Evolutionary conservation across 78 protist genomes (phyloP).

Genomic region (Tieghemostelium lacteum): DNA sequence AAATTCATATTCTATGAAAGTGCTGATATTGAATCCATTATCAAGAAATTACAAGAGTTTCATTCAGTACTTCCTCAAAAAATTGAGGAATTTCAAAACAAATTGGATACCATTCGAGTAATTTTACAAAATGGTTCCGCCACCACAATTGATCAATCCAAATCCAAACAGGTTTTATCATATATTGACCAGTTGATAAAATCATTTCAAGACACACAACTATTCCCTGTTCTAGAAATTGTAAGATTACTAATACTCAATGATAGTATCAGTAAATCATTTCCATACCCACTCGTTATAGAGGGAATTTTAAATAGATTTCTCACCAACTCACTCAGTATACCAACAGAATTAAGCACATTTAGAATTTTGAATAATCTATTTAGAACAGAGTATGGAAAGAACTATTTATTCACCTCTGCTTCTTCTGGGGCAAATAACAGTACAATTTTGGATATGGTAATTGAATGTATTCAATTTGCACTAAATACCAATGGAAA

Average conservation of each 20-base stretch:
- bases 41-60: conserved; percentile 12
- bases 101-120: neutral
- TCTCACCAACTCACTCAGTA: neutral
- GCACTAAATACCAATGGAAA: too few relatives aligned
- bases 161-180: neutral
- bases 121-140: conserved; percentile 21
- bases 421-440: neutral
- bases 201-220: conserved; percentile 7
- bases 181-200: conserved; percentile 4
- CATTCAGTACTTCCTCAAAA: neutral
- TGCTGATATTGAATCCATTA: conserved; percentile 52
- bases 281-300: conserved; percentile 3
- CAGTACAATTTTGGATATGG: neutral
- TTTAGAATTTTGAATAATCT: conserved; percentile 22
- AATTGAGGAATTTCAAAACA: neutral
- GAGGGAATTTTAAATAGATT: neutral
- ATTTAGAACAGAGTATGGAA: neutral
- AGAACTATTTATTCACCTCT: neutral
- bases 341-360: conserved; percentile 15
- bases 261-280: neutral
- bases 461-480: too few relatives aligned
- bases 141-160: neutral
- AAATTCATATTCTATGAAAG: conserved; percentile 39
- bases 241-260: conserved; percentile 31
- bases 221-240: conserved; percentile 41